phyloP scores from a whole-genome alignment of 164 flowering plant genomes.

The Nymphaea colorata region DNA sequence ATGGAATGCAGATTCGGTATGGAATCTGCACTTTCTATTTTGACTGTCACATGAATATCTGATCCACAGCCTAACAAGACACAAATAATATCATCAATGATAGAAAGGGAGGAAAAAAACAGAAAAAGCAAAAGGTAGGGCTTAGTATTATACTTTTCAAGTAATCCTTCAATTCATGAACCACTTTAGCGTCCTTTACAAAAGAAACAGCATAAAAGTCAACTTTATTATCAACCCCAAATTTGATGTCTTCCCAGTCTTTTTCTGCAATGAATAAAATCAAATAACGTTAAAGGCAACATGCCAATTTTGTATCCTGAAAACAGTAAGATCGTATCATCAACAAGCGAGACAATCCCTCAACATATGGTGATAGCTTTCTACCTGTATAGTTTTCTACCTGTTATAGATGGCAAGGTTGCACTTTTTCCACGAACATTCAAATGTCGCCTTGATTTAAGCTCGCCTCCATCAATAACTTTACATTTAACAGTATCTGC shows the following conservation, averaged over 20 bases:
- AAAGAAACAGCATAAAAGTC: slow-evolving; percentile 98
- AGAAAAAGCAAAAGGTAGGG: background rate
- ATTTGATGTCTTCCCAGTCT: slow-evolving; percentile 99
- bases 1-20: slow-evolving; percentile 88
- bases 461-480: slow-evolving; percentile 96
- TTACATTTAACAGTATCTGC: slow-evolving; percentile 64
- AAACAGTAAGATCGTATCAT: background rate
- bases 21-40: slow-evolving; percentile 99
- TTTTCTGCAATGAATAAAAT: slow-evolving; percentile 46
- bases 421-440: slow-evolving; percentile 99
- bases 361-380: background rate
- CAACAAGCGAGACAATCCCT: background rate
- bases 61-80: slow-evolving; percentile 58
- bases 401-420: slow-evolving; percentile 91
- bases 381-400: slow-evolving; percentile 15
- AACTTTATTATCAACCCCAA: slow-evolving; percentile 93
- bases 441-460: slow-evolving; percentile 88
- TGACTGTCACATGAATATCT: slow-evolving; percentile 76
- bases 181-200: slow-evolving; percentile 94
- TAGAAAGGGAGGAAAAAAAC: too few relatives aligned
- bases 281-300: background rate
- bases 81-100: slow-evolving; percentile 1
- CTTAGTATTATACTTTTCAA: slow-evolving; percentile 49
- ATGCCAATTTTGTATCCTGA: background rate
- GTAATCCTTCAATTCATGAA: slow-evolving; percentile 84